A percentile compares a stretch with the other conserved stretches of the same genome.
Evolutionary conservation across 2,329 filamentous ascomycete species (phyloP).

Genomic region (Curvularia verruculosa): DNA sequence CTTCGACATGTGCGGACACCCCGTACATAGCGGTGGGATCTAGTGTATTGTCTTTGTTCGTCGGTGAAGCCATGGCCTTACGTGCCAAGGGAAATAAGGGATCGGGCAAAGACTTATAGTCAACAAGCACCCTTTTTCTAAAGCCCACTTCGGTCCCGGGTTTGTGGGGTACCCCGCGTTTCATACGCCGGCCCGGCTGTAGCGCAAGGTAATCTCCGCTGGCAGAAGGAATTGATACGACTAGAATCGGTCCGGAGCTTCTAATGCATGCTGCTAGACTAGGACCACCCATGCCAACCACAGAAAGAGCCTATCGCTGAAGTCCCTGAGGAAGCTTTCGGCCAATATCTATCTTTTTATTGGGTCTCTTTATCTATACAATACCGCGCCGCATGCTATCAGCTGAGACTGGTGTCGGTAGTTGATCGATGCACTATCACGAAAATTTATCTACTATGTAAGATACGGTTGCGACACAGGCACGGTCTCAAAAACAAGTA

Average conservation of each 20-base stretch:
- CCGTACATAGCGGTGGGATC: slow-evolving; percentile 2
- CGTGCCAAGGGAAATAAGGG: background rate
- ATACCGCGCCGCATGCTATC: background rate
- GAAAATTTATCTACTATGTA: background rate
- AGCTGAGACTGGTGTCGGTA: background rate
- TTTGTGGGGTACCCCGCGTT: slow-evolving; percentile 2
- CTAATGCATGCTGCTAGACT: background rate
- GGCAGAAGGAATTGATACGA: background rate
- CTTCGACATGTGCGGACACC: background rate
- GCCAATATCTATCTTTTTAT: background rate
- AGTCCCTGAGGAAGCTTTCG: background rate
- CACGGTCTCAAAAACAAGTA: background rate
- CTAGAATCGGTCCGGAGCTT: background rate
- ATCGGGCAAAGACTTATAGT: background rate
- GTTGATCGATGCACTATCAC: background rate
- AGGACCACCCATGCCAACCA: background rate
- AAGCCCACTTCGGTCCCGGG: background rate
- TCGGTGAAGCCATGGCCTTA: slow-evolving; percentile 7
- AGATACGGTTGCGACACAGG: background rate
- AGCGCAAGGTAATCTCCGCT: background rate
- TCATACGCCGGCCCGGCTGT: slow-evolving; percentile 10
- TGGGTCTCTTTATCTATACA: background rate
- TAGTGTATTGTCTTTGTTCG: slow-evolving; percentile 6
- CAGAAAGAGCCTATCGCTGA: background rate
- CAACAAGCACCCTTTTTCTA: background rate